Evolutionary conservation across 2,329 filamentous ascomycete species (phyloP), one percentile per base, ranked within the genome.

Genomic region (Hymenoscyphus scutula): DNA sequence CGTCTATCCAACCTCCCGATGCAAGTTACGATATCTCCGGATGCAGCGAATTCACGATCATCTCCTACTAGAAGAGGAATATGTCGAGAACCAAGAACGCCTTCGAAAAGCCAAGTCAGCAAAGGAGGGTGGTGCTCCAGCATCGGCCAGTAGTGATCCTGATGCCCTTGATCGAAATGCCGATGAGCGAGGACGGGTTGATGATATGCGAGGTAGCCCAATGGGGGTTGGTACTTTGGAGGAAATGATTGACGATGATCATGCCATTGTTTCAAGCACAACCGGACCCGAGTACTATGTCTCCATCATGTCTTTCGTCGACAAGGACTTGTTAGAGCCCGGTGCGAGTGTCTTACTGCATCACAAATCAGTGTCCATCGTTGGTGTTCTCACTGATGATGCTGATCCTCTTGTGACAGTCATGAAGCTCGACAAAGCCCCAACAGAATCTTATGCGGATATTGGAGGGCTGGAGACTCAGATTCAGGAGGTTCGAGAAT

Each of bases 11-110:
- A 98, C 93, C 58, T 95, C 94, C 71, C 88, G 95, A 82, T 99
- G 95, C 85, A 99, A 99, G 82, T 85, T 99, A 70, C 89, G 94
- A 71, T 92, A 98, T 67, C 86, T 99, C 64, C 91, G 95, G 72
- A 97, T 99, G 95, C 95, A 99, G 81, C 89, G 95, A 74, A 92
- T 98, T 72, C 96, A 99, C 81, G 95, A 99, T 76, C 95, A 99
- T 75, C 84, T 99, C 65, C 82, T 99, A 66, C 86, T 99, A 32
- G 95, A 99, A 77, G 95, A 99, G 76, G 95, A 99, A 79, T 99
- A 97, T 70, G 95, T 99, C 66, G 94, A 98, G 82, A 99, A 99
- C 77, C 95, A 99, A 79, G 95, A 99, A 79, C 91, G 92, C 54
- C 82, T 97, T 72, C 89, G 96, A 72, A 97, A 97, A 78, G 89